These are phyloP conservation scores for Aspergillus awamori DNA, from an alignment of 2,329 filamentous ascomycete genomes.

Conservation along the genomic window DNA sequence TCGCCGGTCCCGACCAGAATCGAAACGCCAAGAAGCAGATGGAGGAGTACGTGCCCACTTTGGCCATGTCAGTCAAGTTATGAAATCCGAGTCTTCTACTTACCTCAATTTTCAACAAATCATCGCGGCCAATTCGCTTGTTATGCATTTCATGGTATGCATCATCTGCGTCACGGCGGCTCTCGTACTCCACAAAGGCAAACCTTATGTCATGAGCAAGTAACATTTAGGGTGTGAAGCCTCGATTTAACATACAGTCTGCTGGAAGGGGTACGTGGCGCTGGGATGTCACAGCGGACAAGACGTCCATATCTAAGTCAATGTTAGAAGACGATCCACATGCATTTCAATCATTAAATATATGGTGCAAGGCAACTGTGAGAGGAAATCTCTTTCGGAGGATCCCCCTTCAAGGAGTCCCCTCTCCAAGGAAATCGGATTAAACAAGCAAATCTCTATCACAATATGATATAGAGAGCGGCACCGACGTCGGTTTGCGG, in stretches of 20 bases:
- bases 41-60: conserved; percentile 98
- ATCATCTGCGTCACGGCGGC: conserved; percentile 95
- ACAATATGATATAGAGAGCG: conserved; percentile 17
- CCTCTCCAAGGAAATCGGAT: conserved; percentile 4
- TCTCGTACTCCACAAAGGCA: conserved; percentile 98
- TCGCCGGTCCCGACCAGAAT: conserved; percentile 76
- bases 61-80: conserved; percentile 21
- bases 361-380: conserved; percentile 12
- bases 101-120: conserved; percentile 97
- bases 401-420: neutral
- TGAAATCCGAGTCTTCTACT: conserved; percentile 27
- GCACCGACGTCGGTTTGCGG: conserved; percentile 26
- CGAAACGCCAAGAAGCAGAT: conserved; percentile 97
- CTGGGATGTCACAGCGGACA: conserved; percentile 97
- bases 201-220: conserved; percentile 64
- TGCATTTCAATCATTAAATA: neutral
- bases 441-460: conserved; percentile 14
- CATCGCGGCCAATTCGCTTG: conserved; percentile 94
- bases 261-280: conserved; percentile 88
- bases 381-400: conserved; percentile 12
- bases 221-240: conserved; percentile 7
- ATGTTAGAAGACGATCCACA: conserved; percentile 40
- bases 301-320: conserved; percentile 84
- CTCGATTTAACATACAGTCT: conserved; percentile 73
- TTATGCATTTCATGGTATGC: conserved; percentile 99